Conservation (phyloP, 805 yeast genomes). For the Kregervanrija delftensis region DNA sequence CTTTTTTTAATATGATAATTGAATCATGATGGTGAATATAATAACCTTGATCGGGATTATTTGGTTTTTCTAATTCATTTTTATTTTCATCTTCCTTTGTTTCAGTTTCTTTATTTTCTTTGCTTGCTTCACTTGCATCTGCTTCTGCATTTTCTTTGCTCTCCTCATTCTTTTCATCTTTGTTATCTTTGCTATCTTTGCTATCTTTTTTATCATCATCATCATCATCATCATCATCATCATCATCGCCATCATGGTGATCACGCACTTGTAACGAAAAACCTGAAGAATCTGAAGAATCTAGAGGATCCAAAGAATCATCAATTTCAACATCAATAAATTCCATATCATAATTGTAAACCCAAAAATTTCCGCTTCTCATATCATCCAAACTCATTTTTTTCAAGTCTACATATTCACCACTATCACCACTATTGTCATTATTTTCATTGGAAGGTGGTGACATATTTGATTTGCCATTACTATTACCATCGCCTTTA, state of each 20-base stretch:
- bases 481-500: background rate
- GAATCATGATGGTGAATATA: slow-evolving; percentile 21
- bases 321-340: slow-evolving; percentile 19
- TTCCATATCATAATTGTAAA: slow-evolving; percentile 16
- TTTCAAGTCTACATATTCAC: background rate
- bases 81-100: background rate
- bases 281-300: background rate
- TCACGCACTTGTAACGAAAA: background rate
- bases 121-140: background rate
- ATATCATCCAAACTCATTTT: slow-evolving; percentile 22
- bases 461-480: background rate
- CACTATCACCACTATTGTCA: background rate
- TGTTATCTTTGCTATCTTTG: background rate
- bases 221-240: background rate
- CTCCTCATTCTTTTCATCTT: background rate
- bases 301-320: background rate
- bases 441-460: background rate
- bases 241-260: background rate
- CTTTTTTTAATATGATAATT: slow-evolving; percentile 15
- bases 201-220: background rate
- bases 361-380: slow-evolving; percentile 25
- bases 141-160: background rate
- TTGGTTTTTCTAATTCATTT: slow-evolving; percentile 13
- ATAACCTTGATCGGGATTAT: slow-evolving; percentile 37
- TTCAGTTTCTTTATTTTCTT: background rate